Conservation (phyloP, 2,329 filamentous ascomycete genomes). For the Botrytis porri region DNA sequence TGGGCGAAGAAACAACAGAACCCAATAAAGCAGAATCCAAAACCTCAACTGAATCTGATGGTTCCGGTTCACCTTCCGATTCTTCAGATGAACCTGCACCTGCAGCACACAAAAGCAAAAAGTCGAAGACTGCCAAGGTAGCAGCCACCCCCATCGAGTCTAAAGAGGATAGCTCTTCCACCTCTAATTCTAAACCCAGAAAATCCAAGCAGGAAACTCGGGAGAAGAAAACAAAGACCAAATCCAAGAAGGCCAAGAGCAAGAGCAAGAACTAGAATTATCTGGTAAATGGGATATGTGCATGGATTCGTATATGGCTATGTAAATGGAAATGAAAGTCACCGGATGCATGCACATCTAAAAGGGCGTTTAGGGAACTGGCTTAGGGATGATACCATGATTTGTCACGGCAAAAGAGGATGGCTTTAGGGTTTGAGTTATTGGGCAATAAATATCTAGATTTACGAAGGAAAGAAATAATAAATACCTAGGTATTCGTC, state of each 20-base stretch:
- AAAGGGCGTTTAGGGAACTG: slow-evolving; percentile 18
- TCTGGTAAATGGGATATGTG: background rate
- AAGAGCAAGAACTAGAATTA: slow-evolving; percentile 11
- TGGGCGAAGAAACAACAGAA: slow-evolving; percentile 22
- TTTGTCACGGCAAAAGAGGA: slow-evolving; percentile 11
- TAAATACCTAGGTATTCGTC: background rate
- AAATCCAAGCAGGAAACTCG: slow-evolving; percentile 7
- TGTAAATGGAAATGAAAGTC: background rate
- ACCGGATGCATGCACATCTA: background rate
- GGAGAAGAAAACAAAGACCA: slow-evolving; percentile 17
- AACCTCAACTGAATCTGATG: slow-evolving; percentile 24
- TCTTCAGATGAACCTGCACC: slow-evolving; percentile 17
- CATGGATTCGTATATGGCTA: background rate
- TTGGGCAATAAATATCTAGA: background rate
- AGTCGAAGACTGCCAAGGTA: slow-evolving; percentile 35
- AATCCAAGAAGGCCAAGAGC: slow-evolving; percentile 17
- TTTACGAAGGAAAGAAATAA: background rate
- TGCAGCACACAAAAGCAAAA: slow-evolving; percentile 31
- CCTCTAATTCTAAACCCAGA: background rate
- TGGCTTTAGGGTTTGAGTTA: background rate
- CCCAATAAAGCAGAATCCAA: slow-evolving; percentile 2
- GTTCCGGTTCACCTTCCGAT: slow-evolving; percentile 26
- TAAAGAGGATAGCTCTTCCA: slow-evolving; percentile 1
- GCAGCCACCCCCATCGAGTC: slow-evolving; percentile 16
- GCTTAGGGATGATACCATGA: slow-evolving; percentile 18